Base-by-base conservation (phyloP, 345 rosid species). In the Theobroma cacao region DNA sequence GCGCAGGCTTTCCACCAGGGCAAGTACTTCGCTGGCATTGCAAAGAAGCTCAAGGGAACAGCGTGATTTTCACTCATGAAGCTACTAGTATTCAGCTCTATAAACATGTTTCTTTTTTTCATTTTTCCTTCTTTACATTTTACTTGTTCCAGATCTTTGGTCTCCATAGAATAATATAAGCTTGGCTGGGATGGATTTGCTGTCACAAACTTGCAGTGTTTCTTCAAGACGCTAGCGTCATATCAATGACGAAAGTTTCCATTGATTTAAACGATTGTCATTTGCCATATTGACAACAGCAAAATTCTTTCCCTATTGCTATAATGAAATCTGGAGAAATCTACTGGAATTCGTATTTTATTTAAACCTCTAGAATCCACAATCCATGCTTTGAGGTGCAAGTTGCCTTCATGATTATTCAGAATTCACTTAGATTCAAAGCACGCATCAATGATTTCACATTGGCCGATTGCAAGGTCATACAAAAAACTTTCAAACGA, bases 1-100 rank as follows among this genome's bases (percentile, higher is more conserved):
- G 84, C 72, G 79, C 91, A 85, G 17, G 93, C 95, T 48, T 83
- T 90, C 82, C 95, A 91, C 84, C 95, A 91, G 82, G 95, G 95
- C 22, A 88, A 91, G 86, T 86, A 86, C 82, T 82, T 91, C 4
- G 89, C 95, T 18, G 86, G 84, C 61, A 80, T 88, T 62, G 68
- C 90, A 3, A 90, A 90, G 88, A 91, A 90, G 85, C 87, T 91
- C 80, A 89, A 85, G 83, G 86, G 81, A 24, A 30, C 77, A 24
- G 89, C 88, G 53, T 85, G 79, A 79, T 55, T 61, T 30, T 73
- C 69, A 10, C 53, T 48, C 33, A n/a, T 17, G 58, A 30, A 18
- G 11, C 61, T 17, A 41, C 33, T 22, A 22, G 4, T 24, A 45
- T 31, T 59, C 63, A 20, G 69, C 43, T 77, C 63, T 76, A 24